Evolutionary conservation across 768 basidiomycete species (phyloP), one percentile per base, ranked within the genome.

Genomic region (Kwoniella botswanensis): DNA sequence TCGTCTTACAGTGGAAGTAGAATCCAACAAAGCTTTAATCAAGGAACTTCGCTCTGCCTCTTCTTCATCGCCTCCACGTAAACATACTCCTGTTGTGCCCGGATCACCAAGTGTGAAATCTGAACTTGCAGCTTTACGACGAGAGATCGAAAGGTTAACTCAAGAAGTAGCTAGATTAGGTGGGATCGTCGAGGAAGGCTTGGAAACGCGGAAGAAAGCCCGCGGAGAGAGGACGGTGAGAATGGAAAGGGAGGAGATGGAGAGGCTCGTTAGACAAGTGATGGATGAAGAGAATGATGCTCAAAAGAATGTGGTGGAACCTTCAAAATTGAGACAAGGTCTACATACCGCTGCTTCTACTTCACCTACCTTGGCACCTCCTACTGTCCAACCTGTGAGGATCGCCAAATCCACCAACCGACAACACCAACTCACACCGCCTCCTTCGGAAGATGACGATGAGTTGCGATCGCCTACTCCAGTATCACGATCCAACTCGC

Each of bases 81-180:
- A 59, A 58, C 24, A 21, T 21, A 2, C 61, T 41, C 13, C 35
- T 24, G 18, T 61, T 42, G 41, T 6, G 13, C 53, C 60, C 12
- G 60, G 24, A 17, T 50, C 54, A 12, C 57, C 46, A 3, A 26
- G 46, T 15, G 72, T 77, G 7, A 64, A 54, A 9, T 50, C 41
- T 15, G 73, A 76, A 24, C 83, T 85, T 4, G 93, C 93, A 71
- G 85, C 86, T 13, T 87, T 97, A 12, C 87, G 87, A 46, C 86
- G 87, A 12, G 92, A 95, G 76, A 91, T 98, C 7, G 92, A 94
- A 76, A 84, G 90, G 54, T 87, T 97, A 5, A 90, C 88, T 0
- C 89, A 90, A 3, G 94, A 98, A 83, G 92, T 98, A 2, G 91
- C 92, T 70, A 90, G 93, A 2, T 86, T 97, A n/a, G 86, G 91